Percentiles rank a stretch among this genome's conserved stretches.
Conservation (phyloP, 1,284 basidiomycete species). For the Ceratobasidium sp. region DNA sequence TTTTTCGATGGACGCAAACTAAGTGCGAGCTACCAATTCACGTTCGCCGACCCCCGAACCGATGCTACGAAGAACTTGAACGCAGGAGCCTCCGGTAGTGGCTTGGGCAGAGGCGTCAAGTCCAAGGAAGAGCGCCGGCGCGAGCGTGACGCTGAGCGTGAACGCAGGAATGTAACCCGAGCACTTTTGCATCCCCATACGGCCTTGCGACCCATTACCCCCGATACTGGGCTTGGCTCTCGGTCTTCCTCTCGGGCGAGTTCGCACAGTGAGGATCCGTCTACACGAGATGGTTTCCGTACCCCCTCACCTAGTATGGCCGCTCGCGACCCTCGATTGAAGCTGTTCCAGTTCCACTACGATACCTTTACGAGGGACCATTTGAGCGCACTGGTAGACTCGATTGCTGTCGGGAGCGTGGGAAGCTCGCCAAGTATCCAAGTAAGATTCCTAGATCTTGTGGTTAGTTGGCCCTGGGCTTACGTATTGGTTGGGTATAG, state of each 20-base stretch:
- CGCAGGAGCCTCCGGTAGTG: background rate
- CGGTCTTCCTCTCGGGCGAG: slow-evolving; percentile 18
- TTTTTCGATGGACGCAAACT: slow-evolving; percentile 47
- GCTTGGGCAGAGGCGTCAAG: background rate
- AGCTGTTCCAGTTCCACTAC: slow-evolving; percentile 89
- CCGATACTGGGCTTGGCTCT: slow-evolving; percentile 9
- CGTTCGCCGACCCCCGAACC: slow-evolving; percentile 61
- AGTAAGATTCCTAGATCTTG: background rate
- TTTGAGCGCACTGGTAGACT: slow-evolving; percentile 88
- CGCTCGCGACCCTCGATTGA: slow-evolving; percentile 70
- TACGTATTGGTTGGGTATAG: background rate
- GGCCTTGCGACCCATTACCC: slow-evolving; percentile 22
- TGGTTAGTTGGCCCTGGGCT: background rate
- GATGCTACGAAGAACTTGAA: background rate
- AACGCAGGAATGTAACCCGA: slow-evolving; percentile 14
- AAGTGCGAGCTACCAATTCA: slow-evolving; percentile 67
- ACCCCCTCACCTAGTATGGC: slow-evolving; percentile 27
- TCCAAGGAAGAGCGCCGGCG: slow-evolving; percentile 17
- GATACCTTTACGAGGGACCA: slow-evolving; percentile 94
- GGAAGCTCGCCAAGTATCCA: slow-evolving; percentile 28
- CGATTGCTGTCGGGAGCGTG: slow-evolving; percentile 64
- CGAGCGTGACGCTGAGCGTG: slow-evolving; percentile 26
- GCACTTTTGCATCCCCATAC: slow-evolving; percentile 26
- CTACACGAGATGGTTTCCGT: slow-evolving; percentile 13
- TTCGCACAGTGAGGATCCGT: slow-evolving; percentile 1